Base-by-base conservation (phyloP, 148 eudicot genomes). In the Rhododendron griersonianum region DNA sequence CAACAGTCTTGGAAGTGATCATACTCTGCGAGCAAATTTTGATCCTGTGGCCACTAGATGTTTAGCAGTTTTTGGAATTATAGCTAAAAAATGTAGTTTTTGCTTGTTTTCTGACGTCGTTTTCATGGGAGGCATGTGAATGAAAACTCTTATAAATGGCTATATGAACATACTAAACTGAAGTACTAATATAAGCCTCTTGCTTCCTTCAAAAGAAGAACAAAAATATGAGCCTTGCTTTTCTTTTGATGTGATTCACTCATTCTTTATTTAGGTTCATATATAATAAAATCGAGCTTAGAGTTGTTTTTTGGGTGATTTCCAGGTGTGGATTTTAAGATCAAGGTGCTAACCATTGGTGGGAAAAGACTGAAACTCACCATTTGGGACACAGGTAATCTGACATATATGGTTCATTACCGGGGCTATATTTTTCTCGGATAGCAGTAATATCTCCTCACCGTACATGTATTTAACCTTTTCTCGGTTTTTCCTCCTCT, bases 281-380 rank as follows among this genome's bases (percentile, higher is more conserved):
- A 57, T 55, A 81, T 55, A 23, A 59, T 5, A 50, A 37, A 48
- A 6, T 35, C 25, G 13, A 23, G 15, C 81, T 53, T 53, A 48
- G n/a, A 14, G 28, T 33, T 30, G 63, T n/a, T 33, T 9, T 33
- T 78, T 28, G 76, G 81, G 9, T 79, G 23, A 23, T 91, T 48
- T 85, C 84, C 87, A 94, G 96, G 96, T 59, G 94, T 92, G 53
- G 94, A 94, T 88, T 94, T 92, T 89, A 92, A 94, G 91, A 90
- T 94, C 57, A 92, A 92, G 84, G 85, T 86, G 85, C 89, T 94
- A 44, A 88, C 93, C 2, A 69, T 87, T 86, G 92, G 73, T 57
- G 92, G 92, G 21, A 93, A 90, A 80, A 88, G 90, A 41, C 84
- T 92, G 50, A 92, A 92, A 81, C 89, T 93, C 16, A 92, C 94